A percentile compares a stretch with the other conserved stretches of the same genome.
Conservation (phyloP, 352 stramenopile genomes). For the Globisporangium middletonii region DNA sequence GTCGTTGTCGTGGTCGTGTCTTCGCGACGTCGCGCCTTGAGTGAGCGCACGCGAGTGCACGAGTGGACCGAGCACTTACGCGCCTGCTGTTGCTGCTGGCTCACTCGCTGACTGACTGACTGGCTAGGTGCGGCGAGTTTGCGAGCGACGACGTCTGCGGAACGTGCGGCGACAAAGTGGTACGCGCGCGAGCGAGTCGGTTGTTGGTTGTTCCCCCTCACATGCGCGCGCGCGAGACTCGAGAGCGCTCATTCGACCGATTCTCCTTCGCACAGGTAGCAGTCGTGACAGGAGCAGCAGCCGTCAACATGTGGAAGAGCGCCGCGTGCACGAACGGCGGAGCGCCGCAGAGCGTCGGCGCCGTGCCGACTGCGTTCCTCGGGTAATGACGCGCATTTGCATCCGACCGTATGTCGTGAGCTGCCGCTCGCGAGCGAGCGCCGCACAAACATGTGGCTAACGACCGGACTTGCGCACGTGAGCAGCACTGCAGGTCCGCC, state of each 20-base stretch:
- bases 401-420: background rate
- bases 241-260: background rate
- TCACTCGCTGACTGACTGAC: background rate
- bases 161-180: constrained; percentile 59
- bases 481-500: constrained; percentile 6
- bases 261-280: constrained; percentile 19
- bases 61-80: background rate
- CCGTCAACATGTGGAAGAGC: constrained; percentile 44
- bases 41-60: background rate
- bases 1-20: too few relatives aligned
- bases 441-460: background rate
- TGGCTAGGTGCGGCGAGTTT: constrained; percentile 50
- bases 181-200: constrained; percentile 15
- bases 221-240: background rate
- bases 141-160: constrained; percentile 41
- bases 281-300: constrained; percentile 16
- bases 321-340: constrained; percentile 15
- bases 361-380: constrained; percentile 63
- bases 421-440: background rate
- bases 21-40: background rate
- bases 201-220: background rate
- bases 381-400: constrained; percentile 5
- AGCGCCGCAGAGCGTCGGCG: constrained; percentile 31
- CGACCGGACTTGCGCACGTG: background rate
- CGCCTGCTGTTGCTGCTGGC: background rate